Evolutionary conservation across 2,329 filamentous ascomycete genomes (phyloP), one percentile per base, ranked within the genome.

Genomic region (Hypocrella siamensis): DNA sequence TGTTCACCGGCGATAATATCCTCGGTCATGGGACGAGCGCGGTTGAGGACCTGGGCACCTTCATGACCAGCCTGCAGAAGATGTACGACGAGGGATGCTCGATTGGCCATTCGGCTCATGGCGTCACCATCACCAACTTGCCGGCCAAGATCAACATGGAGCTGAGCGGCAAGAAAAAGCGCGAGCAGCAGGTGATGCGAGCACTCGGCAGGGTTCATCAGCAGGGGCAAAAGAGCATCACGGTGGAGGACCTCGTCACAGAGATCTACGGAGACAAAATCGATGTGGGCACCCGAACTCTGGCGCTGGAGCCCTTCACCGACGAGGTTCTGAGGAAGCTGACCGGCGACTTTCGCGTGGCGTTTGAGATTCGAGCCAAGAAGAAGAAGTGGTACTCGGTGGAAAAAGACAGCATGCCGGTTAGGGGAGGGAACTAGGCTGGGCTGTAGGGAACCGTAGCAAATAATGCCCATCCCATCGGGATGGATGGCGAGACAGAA

Each of bases 1-100:
- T 83, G 47, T 81, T 84, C 50, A 82, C 77, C 0, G 79, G 74
- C 4, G 79, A 84, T 51, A 83, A 81, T 42, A 73, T 83, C 5
- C 60, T 84, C 2, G 79, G 79, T 3, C 76, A 83, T 34, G 79
- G 79, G 4, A 82, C 76, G 3, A 71, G 71, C 6, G 79, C 82
- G 0, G 83, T 81, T 38, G 77, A 82, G 47, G 69, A 82, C 37
- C 58, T 83, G 3, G 56, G 56, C 1, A 50, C 56, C 0, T 85
- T 82, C 46, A 58, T 83, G 43, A 43, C 49, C 6, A 77, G 67
- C 32, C 53, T 86, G 19, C 54, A 66, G 16, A 54, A 56, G 32
- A 83, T 85, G 78, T 51, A 58, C 5, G 27, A 48, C 42, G 4
- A 65, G 63, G 6, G 56, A 60, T 31, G 73, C 63, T 15, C n/a